A percentile compares a stretch with the other conserved stretches of the same genome.
These are phyloP conservation scores for Geum urbanum DNA, from an alignment of 306 rosid genomes.

Conservation along the genomic window DNA sequence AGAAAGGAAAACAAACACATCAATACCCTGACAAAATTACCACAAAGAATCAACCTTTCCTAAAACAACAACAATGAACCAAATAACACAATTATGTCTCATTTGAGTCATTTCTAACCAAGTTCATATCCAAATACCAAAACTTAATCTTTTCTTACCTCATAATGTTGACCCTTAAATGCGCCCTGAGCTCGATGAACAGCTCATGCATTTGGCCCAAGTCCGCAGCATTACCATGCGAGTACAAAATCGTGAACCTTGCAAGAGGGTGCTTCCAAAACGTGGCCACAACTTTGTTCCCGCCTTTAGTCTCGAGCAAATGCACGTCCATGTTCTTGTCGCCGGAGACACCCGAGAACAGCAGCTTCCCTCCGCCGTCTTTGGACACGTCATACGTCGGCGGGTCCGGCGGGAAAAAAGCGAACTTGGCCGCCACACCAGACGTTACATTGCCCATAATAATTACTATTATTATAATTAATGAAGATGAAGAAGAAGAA, in stretches of 20 bases:
- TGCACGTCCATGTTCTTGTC: conserved; percentile 69
- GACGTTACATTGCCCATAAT: conserved; percentile 89
- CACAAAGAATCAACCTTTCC: neutral
- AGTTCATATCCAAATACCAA: neutral
- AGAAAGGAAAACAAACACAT: neutral
- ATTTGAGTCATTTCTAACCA: neutral
- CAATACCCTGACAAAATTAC: neutral
- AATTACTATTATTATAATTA: too few relatives aligned
- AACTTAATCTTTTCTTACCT: conserved; percentile 30
- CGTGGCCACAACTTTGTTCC: conserved; percentile 76
- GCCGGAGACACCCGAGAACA: conserved; percentile 64
- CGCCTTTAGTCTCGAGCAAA: conserved; percentile 59
- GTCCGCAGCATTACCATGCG: conserved; percentile 99
- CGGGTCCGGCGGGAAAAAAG: conserved; percentile 98
- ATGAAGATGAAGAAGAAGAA: too few relatives aligned
- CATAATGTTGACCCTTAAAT: conserved; percentile 91
- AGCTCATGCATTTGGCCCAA: conserved; percentile 94
- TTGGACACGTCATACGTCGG: conserved; percentile 65
- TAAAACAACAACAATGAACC: neutral
- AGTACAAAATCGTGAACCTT: conserved; percentile 77
- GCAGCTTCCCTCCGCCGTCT: conserved; percentile 49
- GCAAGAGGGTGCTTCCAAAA: conserved; percentile 89
- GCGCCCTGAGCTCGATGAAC: conserved; percentile 93
- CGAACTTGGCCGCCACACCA: conserved; percentile 88
- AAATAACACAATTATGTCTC: neutral